Evolutionary conservation across 176 grass and related monocot genomes (phyloP).

Genomic region (Leersia perrieri): DNA sequence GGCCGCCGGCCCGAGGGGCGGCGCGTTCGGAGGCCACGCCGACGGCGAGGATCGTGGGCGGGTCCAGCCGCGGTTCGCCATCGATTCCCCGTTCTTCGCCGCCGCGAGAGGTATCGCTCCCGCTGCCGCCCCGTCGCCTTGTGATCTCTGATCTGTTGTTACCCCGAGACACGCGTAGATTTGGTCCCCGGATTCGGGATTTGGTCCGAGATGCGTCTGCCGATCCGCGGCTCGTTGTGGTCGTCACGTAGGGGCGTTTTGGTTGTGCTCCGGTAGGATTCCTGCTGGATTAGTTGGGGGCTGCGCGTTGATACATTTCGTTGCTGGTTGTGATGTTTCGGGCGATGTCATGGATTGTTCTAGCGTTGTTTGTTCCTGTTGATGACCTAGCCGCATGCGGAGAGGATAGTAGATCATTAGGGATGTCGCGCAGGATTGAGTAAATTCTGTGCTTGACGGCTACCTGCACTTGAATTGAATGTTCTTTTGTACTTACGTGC

Average conservation of each 20-base stretch:
- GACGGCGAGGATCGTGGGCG: conserved; percentile 28
- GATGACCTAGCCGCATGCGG: not conserved
- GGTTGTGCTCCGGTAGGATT: not conserved
- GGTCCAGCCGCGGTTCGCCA: conserved; percentile 34
- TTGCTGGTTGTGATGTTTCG: not conserved
- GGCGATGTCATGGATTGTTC: conserved; percentile 1
- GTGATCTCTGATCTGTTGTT: not conserved
- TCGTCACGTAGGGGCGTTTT: not conserved
- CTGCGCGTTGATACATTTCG: not conserved
- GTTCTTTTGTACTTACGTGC: not conserved
- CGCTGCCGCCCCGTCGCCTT: not conserved
- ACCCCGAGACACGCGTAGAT: conserved; percentile 4
- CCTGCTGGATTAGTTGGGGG: not conserved
- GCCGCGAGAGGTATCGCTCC: conserved; percentile 34
- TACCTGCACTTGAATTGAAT: not conserved
- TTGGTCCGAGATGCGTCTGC: too few relatives aligned
- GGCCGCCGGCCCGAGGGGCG: conserved; percentile 1
- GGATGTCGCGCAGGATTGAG: not conserved
- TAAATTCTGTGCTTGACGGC: not conserved
- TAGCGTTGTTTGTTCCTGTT: not conserved
- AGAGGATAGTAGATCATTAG: not conserved
- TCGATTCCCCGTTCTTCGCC: conserved; percentile 35
- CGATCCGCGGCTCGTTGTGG: not conserved
- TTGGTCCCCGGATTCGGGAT: not conserved
- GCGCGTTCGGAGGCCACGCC: conserved; percentile 27